Base-by-base conservation (phyloP, 1,284 basidiomycete species). In the Hymenochaete sp. region DNA sequence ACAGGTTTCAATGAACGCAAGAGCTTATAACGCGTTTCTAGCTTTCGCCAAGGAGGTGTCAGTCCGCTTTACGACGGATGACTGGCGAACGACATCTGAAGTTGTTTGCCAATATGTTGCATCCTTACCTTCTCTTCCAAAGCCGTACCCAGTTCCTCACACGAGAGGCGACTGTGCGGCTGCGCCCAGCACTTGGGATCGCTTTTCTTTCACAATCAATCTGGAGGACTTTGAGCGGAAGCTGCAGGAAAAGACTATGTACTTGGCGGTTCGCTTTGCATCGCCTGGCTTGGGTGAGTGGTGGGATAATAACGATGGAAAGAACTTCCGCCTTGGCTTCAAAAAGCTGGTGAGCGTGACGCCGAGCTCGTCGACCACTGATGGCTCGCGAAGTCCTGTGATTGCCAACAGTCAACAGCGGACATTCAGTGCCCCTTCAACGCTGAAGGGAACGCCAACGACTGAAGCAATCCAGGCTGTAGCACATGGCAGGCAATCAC, bases 51-150 rank as follows among this genome's bases (percentile, higher is more conserved):
- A 98, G 65, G 74, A 76, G 53, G 83, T 97, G 43, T 81, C 77
- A 1, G 75, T 95, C 0, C 74, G 93, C 10, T 98, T 95, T 63
- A 97, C 93, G 1, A 70, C 93, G 43, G 93, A 97, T 62, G 79
- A 86, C 49, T 98, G 93, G 93, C 78, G 85, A 54, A 98, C 93
- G 1, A 89, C 88, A 1, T 86, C 80, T 41, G 93, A 97, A 62
- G 90, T 96, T 14, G 69, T 73, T 22, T 84, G 78, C 11, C 71
- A 72, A 26, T 75, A 82, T 59, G 68, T 77, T 46, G 75, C 75
- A 39, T 75, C 75, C 44, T 53, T 80, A 33, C 64, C 71, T 48
- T 60, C 60, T 35, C 41, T 65, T 59, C 60, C 77, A 59, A 52
- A 71, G 66, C 58, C 57, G 48, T 53, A 64, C 59, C 59, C 58